Base-by-base conservation (phyloP, 208 protist species). In the Crithidia fasciculata region DNA sequence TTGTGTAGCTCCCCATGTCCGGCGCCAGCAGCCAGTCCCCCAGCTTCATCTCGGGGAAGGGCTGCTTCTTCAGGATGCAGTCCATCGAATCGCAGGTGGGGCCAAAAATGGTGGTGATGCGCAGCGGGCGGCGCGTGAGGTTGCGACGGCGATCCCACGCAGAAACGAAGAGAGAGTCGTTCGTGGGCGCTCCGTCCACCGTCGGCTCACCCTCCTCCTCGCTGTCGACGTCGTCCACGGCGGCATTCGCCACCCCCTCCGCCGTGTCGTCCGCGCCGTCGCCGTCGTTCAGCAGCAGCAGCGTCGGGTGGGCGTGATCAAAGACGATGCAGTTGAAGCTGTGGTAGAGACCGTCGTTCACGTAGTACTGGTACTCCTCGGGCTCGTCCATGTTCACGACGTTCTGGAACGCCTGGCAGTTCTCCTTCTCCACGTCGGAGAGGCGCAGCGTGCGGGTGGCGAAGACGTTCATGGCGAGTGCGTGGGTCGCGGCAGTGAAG, bases 1-100 rank as follows among this genome's bases (percentile, higher is more conserved):
- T 84, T 7, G 94, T 97, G 81, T 97, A 97, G 60, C 90, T 92
- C 45, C 94, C 94, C 76, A 97, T 94, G 74, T 93, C 76, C 12
- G 81, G 75, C 49, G 67, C 87, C 52, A 95, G 60, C 36, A 97
- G 71, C 87, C 88, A 97, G 68, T 97, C 94, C 9, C 91, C 93
- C 13, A 95, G 55, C 36, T 79, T 63, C 77, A 94, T 82, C 76
- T 93, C 83, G 3, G 92, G 92, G 60, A 96, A 91, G 4, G 73
- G 67, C 62, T 83, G 74, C 60, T 80, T 64, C 73, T 92, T 90
- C 37, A 89, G 56, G 40, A 96, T 92, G 70, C 85, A 88, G 74
- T 97, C 92, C 54, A 97, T 54, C 28, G 78, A 86, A 71, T 97
- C 92, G 68, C 92, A 97, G 49, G 92, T 97, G 39, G 92, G 92